phyloP scores from a whole-genome alignment of 495 filamentous ascomycete species.

The Beverwykella pulmonaria region DNA sequence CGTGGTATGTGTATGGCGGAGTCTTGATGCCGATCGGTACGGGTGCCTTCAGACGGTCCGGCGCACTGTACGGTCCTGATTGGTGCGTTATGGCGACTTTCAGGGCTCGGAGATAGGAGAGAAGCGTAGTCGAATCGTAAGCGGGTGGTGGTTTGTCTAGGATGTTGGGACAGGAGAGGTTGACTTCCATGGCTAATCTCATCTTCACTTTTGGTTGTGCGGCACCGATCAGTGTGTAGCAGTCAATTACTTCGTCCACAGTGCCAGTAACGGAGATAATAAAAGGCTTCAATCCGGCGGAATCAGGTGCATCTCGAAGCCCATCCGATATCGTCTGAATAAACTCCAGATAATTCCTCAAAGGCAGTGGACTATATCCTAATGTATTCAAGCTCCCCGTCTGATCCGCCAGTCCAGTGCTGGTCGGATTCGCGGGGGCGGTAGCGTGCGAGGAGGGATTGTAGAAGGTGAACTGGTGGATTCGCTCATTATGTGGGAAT shows the following conservation, averaged over 20 bases:
- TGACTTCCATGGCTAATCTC: slow-evolving; percentile 65
- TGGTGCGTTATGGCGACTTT: slow-evolving; percentile 16
- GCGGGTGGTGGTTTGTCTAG: slow-evolving; percentile 66
- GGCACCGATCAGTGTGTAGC: slow-evolving; percentile 46
- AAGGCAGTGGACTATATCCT: slow-evolving; percentile 49
- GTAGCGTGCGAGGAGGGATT: slow-evolving; percentile 37
- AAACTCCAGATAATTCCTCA: slow-evolving; percentile 45
- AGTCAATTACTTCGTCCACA: slow-evolving; percentile 51
- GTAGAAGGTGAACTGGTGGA: slow-evolving; percentile 52
- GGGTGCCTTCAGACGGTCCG: slow-evolving; percentile 5
- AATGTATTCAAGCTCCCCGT: slow-evolving; percentile 50
- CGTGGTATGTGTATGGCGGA: slow-evolving; percentile 69
- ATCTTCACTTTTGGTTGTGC: slow-evolving; percentile 42
- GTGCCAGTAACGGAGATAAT: slow-evolving; percentile 72
- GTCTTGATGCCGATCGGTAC: slow-evolving; percentile 66
- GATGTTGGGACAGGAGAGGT: slow-evolving; percentile 77
- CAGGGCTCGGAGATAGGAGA: slow-evolving; percentile 53
- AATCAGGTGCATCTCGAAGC: neutral
- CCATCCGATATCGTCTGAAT: slow-evolving; percentile 37
- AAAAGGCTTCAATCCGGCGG: slow-evolving; percentile 53
- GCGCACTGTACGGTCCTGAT: neutral
- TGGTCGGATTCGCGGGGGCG: slow-evolving; percentile 4
- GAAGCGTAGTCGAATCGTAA: slow-evolving; percentile 54
- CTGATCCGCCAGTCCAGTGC: slow-evolving; percentile 8
- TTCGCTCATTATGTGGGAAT: slow-evolving; percentile 58